Percentiles rank a stretch among this genome's conserved stretches.
Evolutionary conservation across 129 eudicot genomes (phyloP).

Genomic region (carrot (Daucus carota)): DH1_v3.0 NC_030381.2:53602501-53603000

Average conservation of each 20-base stretch:
- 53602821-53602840: neutral
- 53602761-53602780: neutral
- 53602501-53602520: constrained; percentile 57
- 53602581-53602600: neutral
- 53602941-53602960: neutral
- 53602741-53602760: neutral
- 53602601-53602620: neutral
- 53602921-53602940: neutral
- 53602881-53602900: neutral
- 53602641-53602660: neutral
- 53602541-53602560: constrained; percentile 55
- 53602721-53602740: neutral
- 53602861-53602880: neutral
- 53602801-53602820: neutral
- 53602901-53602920: neutral
- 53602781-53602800: neutral
- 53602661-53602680: neutral
- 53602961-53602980: neutral
- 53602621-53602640: neutral
- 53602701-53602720: neutral
- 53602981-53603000: no score
- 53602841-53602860: neutral
- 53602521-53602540: constrained; percentile 76
- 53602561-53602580: constrained; percentile 28
- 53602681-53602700: neutral